These are phyloP conservation scores for Citrus australasica DNA, from an alignment of 345 rosid species.

Conservation along the genomic window DNA sequence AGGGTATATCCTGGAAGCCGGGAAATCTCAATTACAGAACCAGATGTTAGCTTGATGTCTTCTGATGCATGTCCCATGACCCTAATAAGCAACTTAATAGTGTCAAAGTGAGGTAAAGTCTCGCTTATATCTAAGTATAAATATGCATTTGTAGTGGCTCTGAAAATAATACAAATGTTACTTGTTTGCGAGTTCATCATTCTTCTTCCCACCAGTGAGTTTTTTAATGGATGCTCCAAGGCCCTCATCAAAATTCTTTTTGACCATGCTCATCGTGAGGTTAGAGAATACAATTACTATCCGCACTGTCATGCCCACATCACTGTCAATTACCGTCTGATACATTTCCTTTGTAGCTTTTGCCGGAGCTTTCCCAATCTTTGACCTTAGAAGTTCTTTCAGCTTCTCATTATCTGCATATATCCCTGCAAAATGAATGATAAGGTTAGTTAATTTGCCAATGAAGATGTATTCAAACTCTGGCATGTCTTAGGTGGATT, in stretches of 20 bases:
- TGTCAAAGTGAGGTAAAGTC: background rate
- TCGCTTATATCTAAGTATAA: background rate
- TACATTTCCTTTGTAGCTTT: conserved; percentile 43
- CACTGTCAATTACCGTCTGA: conserved; percentile 38
- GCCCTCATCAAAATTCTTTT: conserved; percentile 34
- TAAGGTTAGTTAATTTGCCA: background rate
- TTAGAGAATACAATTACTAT: conserved; percentile 39
- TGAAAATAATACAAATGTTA: background rate
- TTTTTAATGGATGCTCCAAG: conserved; percentile 43
- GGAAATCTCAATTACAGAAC: conserved; percentile 45
- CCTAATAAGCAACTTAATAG: conserved; percentile 19
- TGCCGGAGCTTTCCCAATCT: conserved; percentile 31
- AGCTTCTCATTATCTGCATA: conserved; percentile 37
- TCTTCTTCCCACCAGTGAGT: conserved; percentile 40
- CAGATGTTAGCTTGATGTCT: conserved; percentile 36
- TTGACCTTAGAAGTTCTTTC: conserved; percentile 33
- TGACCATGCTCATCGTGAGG: conserved; percentile 46
- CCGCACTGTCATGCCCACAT: conserved; percentile 32
- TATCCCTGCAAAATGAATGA: conserved; percentile 33
- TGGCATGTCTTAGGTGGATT: too few relatives aligned
- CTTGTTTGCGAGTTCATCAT: conserved; percentile 39
- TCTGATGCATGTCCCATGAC: conserved; percentile 43
- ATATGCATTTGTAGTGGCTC: background rate
- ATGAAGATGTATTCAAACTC: background rate
- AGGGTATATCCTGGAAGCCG: conserved; percentile 42